These are phyloP conservation scores for Diddensiella transvaalensis DNA, from an alignment of 805 yeast genomes.

Conservation along the genomic window DNA sequence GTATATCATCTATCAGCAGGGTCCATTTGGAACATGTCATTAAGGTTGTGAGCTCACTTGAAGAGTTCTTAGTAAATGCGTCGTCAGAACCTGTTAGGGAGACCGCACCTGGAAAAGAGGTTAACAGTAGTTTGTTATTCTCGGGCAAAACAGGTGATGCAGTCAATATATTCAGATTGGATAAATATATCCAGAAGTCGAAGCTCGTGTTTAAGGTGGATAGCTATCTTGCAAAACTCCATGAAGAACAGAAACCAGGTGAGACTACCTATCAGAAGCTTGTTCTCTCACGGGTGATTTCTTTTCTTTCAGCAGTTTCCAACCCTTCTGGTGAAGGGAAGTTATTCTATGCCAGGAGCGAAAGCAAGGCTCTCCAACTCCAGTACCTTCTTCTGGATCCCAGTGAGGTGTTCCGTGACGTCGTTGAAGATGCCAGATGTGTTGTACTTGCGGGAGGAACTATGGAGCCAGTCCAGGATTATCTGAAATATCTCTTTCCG, in stretches of 20 bases:
- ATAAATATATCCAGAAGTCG: constrained; percentile 57
- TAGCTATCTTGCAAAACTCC: constrained; percentile 48
- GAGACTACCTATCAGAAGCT: constrained; percentile 19
- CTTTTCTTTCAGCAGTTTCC: constrained; percentile 59
- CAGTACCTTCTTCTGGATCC: constrained; percentile 80
- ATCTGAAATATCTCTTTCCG: constrained; percentile 62
- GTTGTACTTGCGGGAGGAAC: constrained; percentile 91
- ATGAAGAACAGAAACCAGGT: constrained; percentile 13
- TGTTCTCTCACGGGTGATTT: constrained; percentile 62
- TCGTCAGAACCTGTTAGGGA: constrained; percentile 28
- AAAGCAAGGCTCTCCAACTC: constrained; percentile 34
- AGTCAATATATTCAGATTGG: constrained; percentile 64
- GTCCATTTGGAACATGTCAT: constrained; percentile 61
- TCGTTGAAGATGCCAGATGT: constrained; percentile 62
- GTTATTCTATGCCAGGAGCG: constrained; percentile 56
- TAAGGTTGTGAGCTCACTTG: constrained; percentile 52
- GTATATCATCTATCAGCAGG: constrained; percentile 68
- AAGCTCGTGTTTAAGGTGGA: constrained; percentile 85
- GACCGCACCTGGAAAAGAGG: constrained; percentile 50
- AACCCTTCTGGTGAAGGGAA: constrained; percentile 81
- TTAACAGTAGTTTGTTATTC: constrained; percentile 53
- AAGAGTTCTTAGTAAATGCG: constrained; percentile 42
- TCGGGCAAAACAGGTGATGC: constrained; percentile 61
- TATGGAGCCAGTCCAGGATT: constrained; percentile 84
- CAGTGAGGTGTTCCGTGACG: constrained; percentile 59